Percentiles rank a stretch among this genome's conserved stretches.
Evolutionary conservation across 129 eudicot genomes (phyloP).

Genomic region (Flaveria bidentis): DNA sequence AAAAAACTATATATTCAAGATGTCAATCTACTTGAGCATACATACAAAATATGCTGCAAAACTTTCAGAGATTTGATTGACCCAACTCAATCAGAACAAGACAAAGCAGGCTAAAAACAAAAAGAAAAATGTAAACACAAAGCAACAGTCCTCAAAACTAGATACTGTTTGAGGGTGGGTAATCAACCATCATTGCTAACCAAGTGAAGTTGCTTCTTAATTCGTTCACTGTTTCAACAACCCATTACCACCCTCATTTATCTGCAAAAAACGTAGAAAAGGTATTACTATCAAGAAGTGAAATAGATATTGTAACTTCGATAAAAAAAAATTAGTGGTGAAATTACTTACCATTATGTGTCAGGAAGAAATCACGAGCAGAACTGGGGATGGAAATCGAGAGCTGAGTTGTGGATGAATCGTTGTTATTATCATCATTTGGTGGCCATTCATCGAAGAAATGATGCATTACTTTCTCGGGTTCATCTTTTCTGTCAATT

Average conservation of each 20-base stretch:
- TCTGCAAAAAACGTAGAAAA: slow-evolving; percentile 39
- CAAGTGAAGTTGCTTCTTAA: slow-evolving; percentile 9
- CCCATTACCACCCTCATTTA: slow-evolving; percentile 24
- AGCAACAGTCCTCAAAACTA: slow-evolving; percentile 27
- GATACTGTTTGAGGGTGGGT: slow-evolving; percentile 24
- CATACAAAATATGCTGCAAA: slow-evolving; percentile 44
- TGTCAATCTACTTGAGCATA: slow-evolving; percentile 39
- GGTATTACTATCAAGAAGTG: neutral
- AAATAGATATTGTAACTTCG: neutral
- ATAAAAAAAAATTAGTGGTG: neutral
- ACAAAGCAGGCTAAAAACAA: slow-evolving; percentile 21
- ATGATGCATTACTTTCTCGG: slow-evolving; percentile 87
- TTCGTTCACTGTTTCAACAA: slow-evolving; percentile 35
- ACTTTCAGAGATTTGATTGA: slow-evolving; percentile 37
- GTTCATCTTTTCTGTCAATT: slow-evolving; percentile 48
- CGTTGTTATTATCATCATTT: slow-evolving; percentile 48
- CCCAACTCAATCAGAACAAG: slow-evolving; percentile 35
- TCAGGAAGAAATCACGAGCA: slow-evolving; percentile 71
- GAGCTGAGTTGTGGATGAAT: slow-evolving; percentile 67
- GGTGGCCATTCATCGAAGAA: slow-evolving; percentile 88
- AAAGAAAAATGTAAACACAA: slow-evolving; percentile 5
- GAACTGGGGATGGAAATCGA: slow-evolving; percentile 78
- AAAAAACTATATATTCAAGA: slow-evolving; percentile 31
- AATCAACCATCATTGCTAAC: slow-evolving; percentile 26
- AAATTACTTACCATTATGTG: slow-evolving; percentile 49